Conservation (phyloP, 75 land plant species). For the Ceratopteris richardii region DNA sequence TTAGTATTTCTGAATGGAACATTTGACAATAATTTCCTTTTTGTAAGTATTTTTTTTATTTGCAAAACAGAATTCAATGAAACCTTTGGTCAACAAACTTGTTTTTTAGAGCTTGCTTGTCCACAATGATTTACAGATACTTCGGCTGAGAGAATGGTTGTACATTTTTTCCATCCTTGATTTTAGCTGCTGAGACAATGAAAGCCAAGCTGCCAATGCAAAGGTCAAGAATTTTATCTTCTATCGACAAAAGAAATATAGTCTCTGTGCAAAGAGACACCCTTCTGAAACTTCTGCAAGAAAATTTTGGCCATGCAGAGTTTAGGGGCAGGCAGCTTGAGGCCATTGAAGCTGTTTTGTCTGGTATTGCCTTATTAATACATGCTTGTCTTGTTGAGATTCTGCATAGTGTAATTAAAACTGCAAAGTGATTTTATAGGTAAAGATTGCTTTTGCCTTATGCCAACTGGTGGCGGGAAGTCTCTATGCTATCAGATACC, state of each 20-base stretch:
- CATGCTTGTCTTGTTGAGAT: neutral
- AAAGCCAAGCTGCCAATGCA: neutral
- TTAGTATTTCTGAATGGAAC: too few species aligned
- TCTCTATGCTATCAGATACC: slow-evolving; percentile 92
- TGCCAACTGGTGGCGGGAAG: slow-evolving; percentile 97
- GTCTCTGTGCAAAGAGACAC: slow-evolving; percentile 22
- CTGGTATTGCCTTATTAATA: slow-evolving; percentile 33
- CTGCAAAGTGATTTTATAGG: slow-evolving; percentile 28
- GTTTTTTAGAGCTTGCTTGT: too few species aligned
- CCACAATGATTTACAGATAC: too few species aligned
- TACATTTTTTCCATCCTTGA: neutral
- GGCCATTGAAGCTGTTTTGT: slow-evolving; percentile 72
- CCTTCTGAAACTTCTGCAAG: slow-evolving; percentile 51
- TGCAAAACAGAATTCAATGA: too few species aligned
- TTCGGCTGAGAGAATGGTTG: too few species aligned
- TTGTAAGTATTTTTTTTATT: too few species aligned
- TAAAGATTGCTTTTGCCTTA: slow-evolving; percentile 87
- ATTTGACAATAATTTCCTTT: too few species aligned
- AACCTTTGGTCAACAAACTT: too few species aligned
- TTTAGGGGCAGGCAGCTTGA: slow-evolving; percentile 79
- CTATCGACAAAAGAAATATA: neutral
- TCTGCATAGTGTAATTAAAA: neutral
- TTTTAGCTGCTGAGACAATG: neutral
- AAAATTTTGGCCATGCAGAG: slow-evolving; percentile 66
- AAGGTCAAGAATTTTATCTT: neutral